A percentile compares a stretch with the other conserved stretches of the same genome.
Evolutionary conservation across 73 alveolate genomes (phyloP).

Genomic region (Symbiodinium natans): DNA sequence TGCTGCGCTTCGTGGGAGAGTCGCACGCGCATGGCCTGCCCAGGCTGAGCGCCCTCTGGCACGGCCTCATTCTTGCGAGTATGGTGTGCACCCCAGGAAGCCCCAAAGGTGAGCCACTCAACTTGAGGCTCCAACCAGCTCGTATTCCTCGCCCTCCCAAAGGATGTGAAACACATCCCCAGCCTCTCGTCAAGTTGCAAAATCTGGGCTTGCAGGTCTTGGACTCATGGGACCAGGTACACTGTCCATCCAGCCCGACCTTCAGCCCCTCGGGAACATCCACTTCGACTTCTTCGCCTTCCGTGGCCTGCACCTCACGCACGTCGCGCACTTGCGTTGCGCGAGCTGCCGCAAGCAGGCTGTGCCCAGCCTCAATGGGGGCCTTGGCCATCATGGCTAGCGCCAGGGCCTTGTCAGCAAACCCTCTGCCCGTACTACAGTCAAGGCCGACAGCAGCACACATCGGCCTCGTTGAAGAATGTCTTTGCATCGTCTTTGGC

Average conservation of each 20-base stretch:
- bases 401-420: not conserved
- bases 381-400: slow-evolving; percentile 4
- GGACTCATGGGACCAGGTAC: not conserved
- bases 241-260: slow-evolving; percentile 22
- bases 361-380: not conserved
- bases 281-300: slow-evolving; percentile 55
- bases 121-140: slow-evolving; percentile 23
- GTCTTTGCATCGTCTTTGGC: not conserved
- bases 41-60: slow-evolving; percentile 72
- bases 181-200: not conserved
- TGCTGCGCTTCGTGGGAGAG: slow-evolving; percentile 36
- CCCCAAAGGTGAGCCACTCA: no score
- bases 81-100: no score
- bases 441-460: no score
- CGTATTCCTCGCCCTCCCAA: slow-evolving; percentile 83
- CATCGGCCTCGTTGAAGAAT: not conserved
- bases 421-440: no score
- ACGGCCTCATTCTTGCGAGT: slow-evolving; percentile 12
- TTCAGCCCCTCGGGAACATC: slow-evolving; percentile 81
- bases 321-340: not conserved
- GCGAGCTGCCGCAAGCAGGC: not conserved
- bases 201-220: no score
- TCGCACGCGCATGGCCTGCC: slow-evolving; percentile 57
- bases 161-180: slow-evolving; percentile 73
- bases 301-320: not conserved